Percentiles rank a stretch among this genome's conserved stretches.
phyloP scores from a whole-genome alignment of 2,329 filamentous ascomycete species.

The Calonectria montana region DNA sequence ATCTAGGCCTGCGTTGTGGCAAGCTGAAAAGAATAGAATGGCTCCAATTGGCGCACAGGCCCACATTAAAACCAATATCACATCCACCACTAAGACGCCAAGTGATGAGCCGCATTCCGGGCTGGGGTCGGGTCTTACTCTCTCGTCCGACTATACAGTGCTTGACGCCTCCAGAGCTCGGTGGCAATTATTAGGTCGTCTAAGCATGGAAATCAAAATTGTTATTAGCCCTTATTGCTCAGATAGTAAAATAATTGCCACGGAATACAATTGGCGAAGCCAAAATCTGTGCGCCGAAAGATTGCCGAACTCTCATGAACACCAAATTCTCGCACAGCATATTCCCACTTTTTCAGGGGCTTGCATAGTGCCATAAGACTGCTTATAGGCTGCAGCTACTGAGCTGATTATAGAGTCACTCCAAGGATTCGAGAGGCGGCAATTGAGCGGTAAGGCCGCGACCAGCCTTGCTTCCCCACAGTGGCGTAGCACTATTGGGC shows the following conservation, averaged over 20 bases:
- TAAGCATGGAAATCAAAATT: too few species aligned
- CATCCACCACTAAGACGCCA: not conserved
- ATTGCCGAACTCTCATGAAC: too few species aligned
- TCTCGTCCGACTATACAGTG: not conserved
- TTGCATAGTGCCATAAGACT: not conserved
- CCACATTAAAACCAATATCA: not conserved
- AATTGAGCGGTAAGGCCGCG: not conserved
- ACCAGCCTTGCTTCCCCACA: not conserved
- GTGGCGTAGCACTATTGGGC: not conserved
- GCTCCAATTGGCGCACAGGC: not conserved
- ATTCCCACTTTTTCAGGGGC: too few species aligned
- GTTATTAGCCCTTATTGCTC: too few species aligned
- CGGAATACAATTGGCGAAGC: too few species aligned
- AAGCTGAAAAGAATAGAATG: not conserved
- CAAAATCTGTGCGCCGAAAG: too few species aligned
- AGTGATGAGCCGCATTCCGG: not conserved
- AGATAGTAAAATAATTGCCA: too few species aligned
- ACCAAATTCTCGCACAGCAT: too few species aligned
- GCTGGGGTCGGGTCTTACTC: not conserved
- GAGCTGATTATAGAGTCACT: not conserved
- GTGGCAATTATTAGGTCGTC: not conserved
- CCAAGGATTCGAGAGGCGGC: not conserved
- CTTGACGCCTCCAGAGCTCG: not conserved
- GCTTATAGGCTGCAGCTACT: not conserved
- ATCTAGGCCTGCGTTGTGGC: not conserved